Conservation (phyloP, 106 monocot species). For the Dactylorhiza incarnata region DNA sequence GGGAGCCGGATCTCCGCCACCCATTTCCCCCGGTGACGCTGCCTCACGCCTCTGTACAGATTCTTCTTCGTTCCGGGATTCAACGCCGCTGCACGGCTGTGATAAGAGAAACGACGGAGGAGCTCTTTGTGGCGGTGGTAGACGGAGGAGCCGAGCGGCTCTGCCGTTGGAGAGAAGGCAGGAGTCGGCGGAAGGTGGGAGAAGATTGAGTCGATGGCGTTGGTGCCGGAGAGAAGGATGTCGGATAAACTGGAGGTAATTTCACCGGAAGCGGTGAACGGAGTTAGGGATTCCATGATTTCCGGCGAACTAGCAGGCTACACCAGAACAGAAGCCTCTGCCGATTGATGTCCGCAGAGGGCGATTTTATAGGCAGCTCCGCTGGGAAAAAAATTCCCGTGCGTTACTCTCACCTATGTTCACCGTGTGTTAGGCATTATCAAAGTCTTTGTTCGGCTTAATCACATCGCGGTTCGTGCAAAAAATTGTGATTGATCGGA, state of each 20-base stretch:
- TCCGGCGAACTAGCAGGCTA: not conserved
- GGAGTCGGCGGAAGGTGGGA: slow-evolving; percentile 30
- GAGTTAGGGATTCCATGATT: not conserved
- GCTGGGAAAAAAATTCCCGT: too few species aligned
- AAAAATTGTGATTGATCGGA: too few species aligned
- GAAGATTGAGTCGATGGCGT: slow-evolving; percentile 55
- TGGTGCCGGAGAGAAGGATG: slow-evolving; percentile 47
- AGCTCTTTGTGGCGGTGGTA: slow-evolving; percentile 59
- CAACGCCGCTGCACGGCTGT: not conserved
- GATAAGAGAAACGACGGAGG: slow-evolving; percentile 10
- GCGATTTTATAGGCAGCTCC: too few species aligned
- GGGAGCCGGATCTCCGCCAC: slow-evolving; percentile 85
- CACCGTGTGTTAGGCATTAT: too few species aligned
- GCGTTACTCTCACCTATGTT: too few species aligned
- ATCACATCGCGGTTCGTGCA: too few species aligned
- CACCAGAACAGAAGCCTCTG: too few species aligned
- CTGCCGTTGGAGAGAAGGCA: slow-evolving; percentile 4
- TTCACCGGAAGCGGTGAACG: not conserved
- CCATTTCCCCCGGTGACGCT: slow-evolving; percentile 86
- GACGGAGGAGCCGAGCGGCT: slow-evolving; percentile 37
- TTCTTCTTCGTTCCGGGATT: slow-evolving; percentile 14
- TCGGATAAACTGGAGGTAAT: slow-evolving; percentile 38
- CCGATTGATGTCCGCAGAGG: too few species aligned
- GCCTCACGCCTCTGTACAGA: slow-evolving; percentile 55
- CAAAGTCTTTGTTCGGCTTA: too few species aligned